Percentiles rank a stretch among this genome's conserved stretches.
phyloP scores from a whole-genome alignment of 2,329 filamentous ascomycete species.

The Verticillium alfalfae region DNA sequence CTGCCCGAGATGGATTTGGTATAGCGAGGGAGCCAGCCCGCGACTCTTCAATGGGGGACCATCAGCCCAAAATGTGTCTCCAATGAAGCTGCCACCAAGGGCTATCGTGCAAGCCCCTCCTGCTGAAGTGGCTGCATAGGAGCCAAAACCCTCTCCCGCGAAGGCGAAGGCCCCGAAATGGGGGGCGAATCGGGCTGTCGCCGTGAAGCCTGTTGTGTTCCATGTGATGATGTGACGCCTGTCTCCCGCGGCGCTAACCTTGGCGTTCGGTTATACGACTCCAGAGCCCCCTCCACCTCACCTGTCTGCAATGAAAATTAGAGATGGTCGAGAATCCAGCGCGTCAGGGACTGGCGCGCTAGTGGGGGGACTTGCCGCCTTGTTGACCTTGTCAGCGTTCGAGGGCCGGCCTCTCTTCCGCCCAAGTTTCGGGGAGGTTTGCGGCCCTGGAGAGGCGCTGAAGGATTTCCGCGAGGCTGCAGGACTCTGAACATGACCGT shows the following conservation, averaged over 20 bases:
- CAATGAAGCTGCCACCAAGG: too few species aligned
- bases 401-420: slow-evolving; percentile 1
- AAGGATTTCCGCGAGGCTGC: neutral
- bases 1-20: too few species aligned
- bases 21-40: too few species aligned
- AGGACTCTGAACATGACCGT: neutral
- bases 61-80: too few species aligned
- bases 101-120: neutral
- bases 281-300: neutral
- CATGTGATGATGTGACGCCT: neutral
- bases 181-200: neutral
- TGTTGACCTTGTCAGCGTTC: neutral
- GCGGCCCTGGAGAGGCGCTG: neutral
- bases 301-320: neutral
- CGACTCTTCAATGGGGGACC: too few species aligned
- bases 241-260: neutral
- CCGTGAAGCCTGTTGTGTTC: neutral
- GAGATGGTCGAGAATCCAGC: neutral
- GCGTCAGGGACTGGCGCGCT: neutral
- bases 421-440: neutral
- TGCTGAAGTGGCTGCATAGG: neutral
- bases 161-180: neutral
- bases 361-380: slow-evolving; percentile 1
- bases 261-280: neutral
- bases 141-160: neutral